Conservation (phyloP, 495 filamentous ascomycete species). For the Xylaria flabelliformis region DNA sequence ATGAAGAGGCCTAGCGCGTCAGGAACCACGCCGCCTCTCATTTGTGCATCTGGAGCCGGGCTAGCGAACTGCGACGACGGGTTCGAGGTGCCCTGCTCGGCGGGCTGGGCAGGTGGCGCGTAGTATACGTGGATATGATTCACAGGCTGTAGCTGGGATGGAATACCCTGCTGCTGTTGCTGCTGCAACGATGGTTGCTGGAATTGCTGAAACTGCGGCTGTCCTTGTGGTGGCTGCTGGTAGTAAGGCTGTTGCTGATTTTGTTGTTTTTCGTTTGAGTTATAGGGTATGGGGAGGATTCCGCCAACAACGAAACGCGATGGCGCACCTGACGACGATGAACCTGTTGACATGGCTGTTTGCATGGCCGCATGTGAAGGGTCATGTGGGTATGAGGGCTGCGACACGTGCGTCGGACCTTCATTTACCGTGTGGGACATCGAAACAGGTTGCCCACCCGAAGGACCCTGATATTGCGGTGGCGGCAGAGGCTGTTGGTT, state of each 20-base stretch:
- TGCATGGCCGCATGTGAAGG: background rate
- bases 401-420: constrained; percentile 4
- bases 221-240: constrained; percentile 18
- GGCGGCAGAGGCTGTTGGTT: background rate
- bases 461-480: background rate
- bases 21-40: background rate
- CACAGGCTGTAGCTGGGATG: constrained; percentile 10
- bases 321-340: background rate
- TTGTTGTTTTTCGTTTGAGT: constrained; percentile 11
- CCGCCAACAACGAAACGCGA: background rate
- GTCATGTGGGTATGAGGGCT: background rate
- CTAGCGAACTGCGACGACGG: background rate
- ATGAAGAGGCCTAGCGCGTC: constrained; percentile 18
- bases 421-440: constrained; percentile 19
- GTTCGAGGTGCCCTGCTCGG: background rate
- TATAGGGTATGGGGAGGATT: background rate
- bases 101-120: background rate
- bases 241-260: constrained; percentile 14
- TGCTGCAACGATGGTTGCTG: background rate
- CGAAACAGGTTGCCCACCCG: constrained; percentile 2
- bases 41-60: background rate
- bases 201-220: constrained; percentile 13
- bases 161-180: background rate
- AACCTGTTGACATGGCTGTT: background rate
- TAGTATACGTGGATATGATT: constrained; percentile 31